phyloP scores from a whole-genome alignment of 1,284 basidiomycete species.

The Fistulinella cinereoalba region DNA sequence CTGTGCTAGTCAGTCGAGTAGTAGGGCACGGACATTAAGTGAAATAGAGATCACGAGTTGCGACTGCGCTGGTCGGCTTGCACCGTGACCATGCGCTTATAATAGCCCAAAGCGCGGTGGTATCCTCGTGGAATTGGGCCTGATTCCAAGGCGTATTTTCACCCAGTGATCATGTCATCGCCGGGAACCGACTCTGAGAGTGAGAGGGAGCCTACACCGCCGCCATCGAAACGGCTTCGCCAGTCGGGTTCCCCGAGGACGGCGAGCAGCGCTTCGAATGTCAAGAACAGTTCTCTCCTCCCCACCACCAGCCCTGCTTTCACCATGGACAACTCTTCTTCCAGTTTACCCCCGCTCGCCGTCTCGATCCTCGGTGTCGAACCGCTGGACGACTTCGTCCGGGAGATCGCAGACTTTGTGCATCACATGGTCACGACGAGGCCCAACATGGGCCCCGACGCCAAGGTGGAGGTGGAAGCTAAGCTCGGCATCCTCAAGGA shows the following conservation, averaged over 20 bases:
- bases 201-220: constrained; percentile 26
- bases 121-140: constrained; percentile 1
- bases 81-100: too few relatives aligned
- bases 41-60: background rate
- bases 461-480: constrained; percentile 82
- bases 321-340: constrained; percentile 24
- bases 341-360: constrained; percentile 64
- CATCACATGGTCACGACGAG: constrained; percentile 63
- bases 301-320: constrained; percentile 12
- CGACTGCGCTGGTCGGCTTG: background rate
- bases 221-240: constrained; percentile 29
- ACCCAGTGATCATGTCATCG: constrained; percentile 29
- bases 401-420: constrained; percentile 88
- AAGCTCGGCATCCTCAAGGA: constrained; percentile 86
- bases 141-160: constrained; percentile 8
- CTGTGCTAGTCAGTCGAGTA: constrained; percentile 50
- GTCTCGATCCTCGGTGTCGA: constrained; percentile 90
- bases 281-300: constrained; percentile 16
- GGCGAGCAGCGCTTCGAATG: constrained; percentile 17
- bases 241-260: constrained; percentile 20
- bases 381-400: constrained; percentile 92
- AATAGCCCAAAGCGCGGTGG: constrained; percentile 2
- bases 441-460: constrained; percentile 44
- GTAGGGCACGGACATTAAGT: constrained; percentile 48
- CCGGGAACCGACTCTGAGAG: constrained; percentile 33